Evolutionary conservation across 345 rosid genomes (phyloP).

Genomic region (Citrus trifoliata): DNA sequence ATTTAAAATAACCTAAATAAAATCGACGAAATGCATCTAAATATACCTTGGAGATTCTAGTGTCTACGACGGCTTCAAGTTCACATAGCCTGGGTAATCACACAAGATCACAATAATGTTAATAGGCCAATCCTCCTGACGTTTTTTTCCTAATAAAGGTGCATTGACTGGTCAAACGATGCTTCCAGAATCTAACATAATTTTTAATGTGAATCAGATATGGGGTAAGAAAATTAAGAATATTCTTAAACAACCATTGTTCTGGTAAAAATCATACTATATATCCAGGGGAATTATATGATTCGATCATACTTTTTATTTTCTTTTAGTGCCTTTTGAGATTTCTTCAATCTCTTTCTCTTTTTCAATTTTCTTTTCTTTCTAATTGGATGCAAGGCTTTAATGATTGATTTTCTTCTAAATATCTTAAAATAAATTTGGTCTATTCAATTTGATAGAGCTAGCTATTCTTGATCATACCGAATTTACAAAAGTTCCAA

Average conservation of each 20-base stretch:
- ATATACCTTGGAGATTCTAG: neutral
- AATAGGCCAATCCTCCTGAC: neutral
- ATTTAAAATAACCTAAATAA: too few relatives aligned
- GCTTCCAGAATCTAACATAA: constrained; percentile 2
- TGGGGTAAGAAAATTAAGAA: constrained; percentile 11
- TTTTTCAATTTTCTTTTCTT: neutral
- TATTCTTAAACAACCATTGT: constrained; percentile 13
- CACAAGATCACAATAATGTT: neutral
- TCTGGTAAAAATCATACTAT: constrained; percentile 4
- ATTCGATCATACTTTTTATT: constrained; percentile 12
- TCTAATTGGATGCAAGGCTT: neutral
- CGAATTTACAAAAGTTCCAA: neutral
- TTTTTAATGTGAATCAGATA: neutral
- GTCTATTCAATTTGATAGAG: too few relatives aligned
- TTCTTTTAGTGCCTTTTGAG: neutral
- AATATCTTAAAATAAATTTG: too few relatives aligned
- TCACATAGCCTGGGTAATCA: neutral
- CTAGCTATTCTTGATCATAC: too few relatives aligned
- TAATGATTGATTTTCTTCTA: neutral
- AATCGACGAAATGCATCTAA: neutral
- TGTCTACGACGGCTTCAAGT: neutral
- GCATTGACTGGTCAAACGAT: neutral
- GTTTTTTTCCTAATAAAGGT: neutral
- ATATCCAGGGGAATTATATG: neutral
- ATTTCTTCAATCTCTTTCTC: neutral